Evolutionary conservation across 2,329 filamentous ascomycete genomes (phyloP).

Genomic region (Aspergillus luchuensis): DNA sequence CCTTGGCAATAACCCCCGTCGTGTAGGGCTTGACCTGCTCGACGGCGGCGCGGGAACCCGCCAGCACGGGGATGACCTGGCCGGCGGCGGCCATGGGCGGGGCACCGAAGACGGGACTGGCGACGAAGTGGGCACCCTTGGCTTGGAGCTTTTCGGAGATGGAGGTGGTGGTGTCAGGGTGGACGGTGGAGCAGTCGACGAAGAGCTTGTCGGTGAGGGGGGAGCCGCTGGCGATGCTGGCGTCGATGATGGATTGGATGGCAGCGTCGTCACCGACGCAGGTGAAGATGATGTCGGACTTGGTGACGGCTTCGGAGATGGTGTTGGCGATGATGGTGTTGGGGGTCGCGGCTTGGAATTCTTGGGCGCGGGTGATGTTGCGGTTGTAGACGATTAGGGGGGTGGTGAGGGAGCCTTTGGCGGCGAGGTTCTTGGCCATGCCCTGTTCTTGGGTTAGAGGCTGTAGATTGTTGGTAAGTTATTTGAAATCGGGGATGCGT

Average conservation of each 20-base stretch:
- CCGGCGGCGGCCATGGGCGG: neutral
- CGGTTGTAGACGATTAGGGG: conserved; percentile 6
- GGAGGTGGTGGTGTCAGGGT: neutral
- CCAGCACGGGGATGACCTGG: conserved; percentile 2
- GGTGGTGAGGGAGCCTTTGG: neutral
- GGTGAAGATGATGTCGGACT: conserved; percentile 8
- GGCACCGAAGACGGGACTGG: conserved; percentile 3
- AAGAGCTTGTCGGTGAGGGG: neutral
- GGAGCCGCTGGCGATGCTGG: conserved; percentile 1
- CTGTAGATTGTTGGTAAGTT: neutral
- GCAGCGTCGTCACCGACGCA: conserved; percentile 1
- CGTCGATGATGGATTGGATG: neutral
- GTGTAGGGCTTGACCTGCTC: conserved; percentile 1
- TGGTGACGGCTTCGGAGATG: neutral
- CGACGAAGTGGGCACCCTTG: neutral
- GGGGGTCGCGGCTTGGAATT: neutral
- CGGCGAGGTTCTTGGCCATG: neutral
- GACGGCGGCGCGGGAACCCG: neutral
- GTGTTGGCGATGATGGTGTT: neutral
- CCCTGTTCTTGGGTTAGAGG: neutral
- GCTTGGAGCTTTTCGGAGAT: neutral
- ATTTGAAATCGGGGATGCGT: neutral
- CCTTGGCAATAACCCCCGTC: neutral
- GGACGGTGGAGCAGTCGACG: conserved; percentile 5
- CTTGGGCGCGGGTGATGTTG: neutral